phyloP scores from a whole-genome alignment of 495 filamentous ascomycete genomes.

The Penicillium cataractarum region DNA sequence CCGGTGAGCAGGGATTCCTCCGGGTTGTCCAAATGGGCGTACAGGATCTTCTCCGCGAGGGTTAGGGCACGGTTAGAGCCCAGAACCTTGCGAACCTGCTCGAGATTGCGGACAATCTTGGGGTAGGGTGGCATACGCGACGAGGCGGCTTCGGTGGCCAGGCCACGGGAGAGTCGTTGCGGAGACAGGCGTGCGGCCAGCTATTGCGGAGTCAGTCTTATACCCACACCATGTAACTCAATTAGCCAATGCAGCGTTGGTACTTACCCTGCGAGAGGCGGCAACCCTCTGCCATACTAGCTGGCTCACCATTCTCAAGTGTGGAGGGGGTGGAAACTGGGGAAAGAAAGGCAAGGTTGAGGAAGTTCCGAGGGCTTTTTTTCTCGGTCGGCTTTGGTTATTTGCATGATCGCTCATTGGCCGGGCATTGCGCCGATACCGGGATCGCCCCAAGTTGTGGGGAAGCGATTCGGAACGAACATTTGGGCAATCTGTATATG shows the following conservation, averaged over 20 bases:
- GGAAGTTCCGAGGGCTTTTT: conserved; percentile 22
- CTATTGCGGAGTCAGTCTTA: conserved; percentile 18
- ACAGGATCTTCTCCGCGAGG: conserved; percentile 95
- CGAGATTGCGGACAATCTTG: conserved; percentile 38
- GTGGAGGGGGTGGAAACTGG: conserved; percentile 24
- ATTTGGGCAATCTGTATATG: not conserved
- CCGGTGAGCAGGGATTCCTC: conserved; percentile 59
- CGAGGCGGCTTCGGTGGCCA: conserved; percentile 37
- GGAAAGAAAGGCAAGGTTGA: conserved; percentile 27
- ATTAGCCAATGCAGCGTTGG: not conserved
- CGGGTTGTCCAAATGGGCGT: conserved; percentile 83
- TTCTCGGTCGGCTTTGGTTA: conserved; percentile 23
- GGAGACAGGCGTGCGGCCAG: conserved; percentile 34
- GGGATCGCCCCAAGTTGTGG: conserved; percentile 23
- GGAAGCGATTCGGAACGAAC: conserved; percentile 8
- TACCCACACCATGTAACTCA: not conserved
- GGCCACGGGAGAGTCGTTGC: conserved; percentile 34
- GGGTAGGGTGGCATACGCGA: conserved; percentile 38
- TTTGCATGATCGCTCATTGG: conserved; percentile 32
- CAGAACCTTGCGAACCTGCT: conserved; percentile 35
- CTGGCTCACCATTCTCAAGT: conserved; percentile 41
- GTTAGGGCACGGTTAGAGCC: conserved; percentile 65
- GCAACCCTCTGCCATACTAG: conserved; percentile 38
- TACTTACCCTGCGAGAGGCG: conserved; percentile 38
- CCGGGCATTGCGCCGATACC: conserved; percentile 26